Base-by-base conservation (phyloP, 164 flowering plant species). In the Chloranthus sessilifolius region DNA sequence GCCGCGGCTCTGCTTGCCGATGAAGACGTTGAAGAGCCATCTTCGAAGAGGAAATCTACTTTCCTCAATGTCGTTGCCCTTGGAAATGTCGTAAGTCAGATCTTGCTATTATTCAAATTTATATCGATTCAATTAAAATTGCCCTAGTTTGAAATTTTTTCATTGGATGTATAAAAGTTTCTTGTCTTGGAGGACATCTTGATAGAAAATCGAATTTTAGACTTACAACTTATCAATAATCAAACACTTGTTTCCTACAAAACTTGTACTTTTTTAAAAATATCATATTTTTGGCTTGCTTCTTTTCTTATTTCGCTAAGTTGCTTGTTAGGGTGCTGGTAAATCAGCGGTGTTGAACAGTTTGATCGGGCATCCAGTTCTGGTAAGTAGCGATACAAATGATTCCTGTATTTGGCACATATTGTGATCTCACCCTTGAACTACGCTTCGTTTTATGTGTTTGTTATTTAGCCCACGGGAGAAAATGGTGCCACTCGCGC, bases 401-500 rank as follows among this genome's bases (percentile, higher is more conserved):
- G n/a, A n/a, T n/a, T n/a, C n/a, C n/a, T n/a, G n/a, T n/a, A n/a
- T n/a, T n/a, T n/a, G n/a, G n/a, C n/a, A n/a, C n/a, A n/a, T n/a
- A n/a, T n/a, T n/a, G n/a, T n/a, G n/a, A n/a, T n/a, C n/a, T n/a
- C n/a, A 17, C 8, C 14, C 10, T 10, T 5, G 4, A n/a, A n/a
- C 24, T 22, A 41, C 36, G 27, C 7, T 11, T 57, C 7, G 0
- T 12, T 40, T 21, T n/a, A 21, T 39, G 1, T 40, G 14, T 31
- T 39, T 45, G 1, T 12, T 42, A 15, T 45, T 2, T 78, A 94
- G 99, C 99, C 99, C 57, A 94, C 99, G 25, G 99, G 99, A 60
- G 99, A 89, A 72, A 85, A 88, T 78, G 99, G 99, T 53, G 99
- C 99, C 28, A 94, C 99, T 42, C 82, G 97, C 10, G 95, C 95